Conservation (phyloP, 2,329 filamentous ascomycete genomes). For the Dactylonectria macrodidyma region DNA sequence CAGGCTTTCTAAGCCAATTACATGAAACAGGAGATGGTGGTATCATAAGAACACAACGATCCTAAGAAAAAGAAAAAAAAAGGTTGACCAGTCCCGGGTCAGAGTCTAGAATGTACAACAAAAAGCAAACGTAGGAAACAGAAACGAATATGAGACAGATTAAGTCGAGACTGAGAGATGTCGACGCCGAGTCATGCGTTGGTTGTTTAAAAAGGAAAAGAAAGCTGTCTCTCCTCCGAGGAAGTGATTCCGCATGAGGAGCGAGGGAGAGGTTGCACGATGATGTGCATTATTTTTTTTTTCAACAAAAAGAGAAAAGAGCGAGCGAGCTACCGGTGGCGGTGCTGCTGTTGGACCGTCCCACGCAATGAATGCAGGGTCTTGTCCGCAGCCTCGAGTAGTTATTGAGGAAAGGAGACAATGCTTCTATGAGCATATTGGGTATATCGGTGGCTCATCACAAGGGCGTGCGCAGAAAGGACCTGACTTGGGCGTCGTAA, state of each 20-base stretch:
- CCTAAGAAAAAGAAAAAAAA: constrained; percentile 35
- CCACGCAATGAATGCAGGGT: constrained; percentile 21
- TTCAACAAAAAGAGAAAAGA: constrained; percentile 21
- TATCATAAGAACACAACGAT: constrained; percentile 49
- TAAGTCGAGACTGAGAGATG: constrained; percentile 50
- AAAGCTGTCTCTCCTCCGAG: constrained; percentile 4
- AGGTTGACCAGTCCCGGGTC: constrained; percentile 48
- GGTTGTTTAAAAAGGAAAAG: constrained; percentile 36
- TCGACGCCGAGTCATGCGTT: constrained; percentile 49
- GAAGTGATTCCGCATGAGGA: constrained; percentile 7
- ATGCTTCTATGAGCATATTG: constrained; percentile 33
- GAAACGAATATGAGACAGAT: constrained; percentile 51
- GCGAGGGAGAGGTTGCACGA: constrained; percentile 27
- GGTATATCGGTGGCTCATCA: constrained; percentile 41
- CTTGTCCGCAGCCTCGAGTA: constrained; percentile 15
- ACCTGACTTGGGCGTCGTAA: constrained; percentile 36
- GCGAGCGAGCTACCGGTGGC: constrained; percentile 32
- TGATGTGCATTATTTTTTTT: background rate
- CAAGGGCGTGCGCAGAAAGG: constrained; percentile 19
- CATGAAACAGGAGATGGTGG: constrained; percentile 50
- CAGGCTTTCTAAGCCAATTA: constrained; percentile 49
- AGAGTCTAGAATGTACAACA: constrained; percentile 54
- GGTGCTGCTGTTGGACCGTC: constrained; percentile 20
- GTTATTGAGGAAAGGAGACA: constrained; percentile 9
- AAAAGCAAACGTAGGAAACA: constrained; percentile 41